Percentiles rank a stretch among this genome's conserved stretches.
phyloP scores from a whole-genome alignment of 1,284 basidiomycete genomes.

The Meripilus lineatus region DNA sequence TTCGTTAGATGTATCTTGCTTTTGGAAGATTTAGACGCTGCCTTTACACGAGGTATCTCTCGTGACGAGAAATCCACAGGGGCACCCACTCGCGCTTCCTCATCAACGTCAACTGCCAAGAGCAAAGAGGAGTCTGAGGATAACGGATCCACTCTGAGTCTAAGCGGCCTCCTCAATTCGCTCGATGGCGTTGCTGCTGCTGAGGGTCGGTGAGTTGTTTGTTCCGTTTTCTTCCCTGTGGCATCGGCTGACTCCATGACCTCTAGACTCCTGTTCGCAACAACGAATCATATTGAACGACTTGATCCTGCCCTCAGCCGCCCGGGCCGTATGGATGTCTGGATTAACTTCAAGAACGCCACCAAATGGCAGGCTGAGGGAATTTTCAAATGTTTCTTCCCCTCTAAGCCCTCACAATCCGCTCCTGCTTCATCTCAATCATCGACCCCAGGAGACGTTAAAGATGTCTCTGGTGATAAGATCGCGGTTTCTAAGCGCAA shows the following conservation, averaged over 20 bases:
- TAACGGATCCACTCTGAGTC: constrained; percentile 75
- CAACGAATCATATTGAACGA: constrained; percentile 83
- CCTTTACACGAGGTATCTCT: constrained; percentile 77
- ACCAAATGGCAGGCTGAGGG: constrained; percentile 85
- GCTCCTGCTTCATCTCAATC: constrained; percentile 23
- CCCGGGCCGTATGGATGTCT: constrained; percentile 83
- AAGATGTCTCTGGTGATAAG: constrained; percentile 56
- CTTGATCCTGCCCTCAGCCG: constrained; percentile 78
- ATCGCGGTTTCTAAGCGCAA: constrained; percentile 66
- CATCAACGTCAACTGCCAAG: constrained; percentile 34
- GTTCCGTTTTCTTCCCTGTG: constrained; percentile 2
- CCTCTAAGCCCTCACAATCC: constrained; percentile 40
- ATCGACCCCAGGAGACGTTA: constrained; percentile 22
- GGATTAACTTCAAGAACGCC: constrained; percentile 84
- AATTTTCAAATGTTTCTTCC: constrained; percentile 91
- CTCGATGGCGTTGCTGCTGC: constrained; percentile 85
- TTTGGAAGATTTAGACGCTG: constrained; percentile 84
- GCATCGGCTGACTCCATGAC: constrained; percentile 7
- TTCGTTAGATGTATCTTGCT: constrained; percentile 72
- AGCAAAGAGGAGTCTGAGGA: constrained; percentile 37
- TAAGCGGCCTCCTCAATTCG: constrained; percentile 78
- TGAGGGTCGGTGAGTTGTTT: constrained; percentile 65
- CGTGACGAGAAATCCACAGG: constrained; percentile 77
- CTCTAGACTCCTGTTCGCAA: constrained; percentile 69
- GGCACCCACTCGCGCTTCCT: constrained; percentile 44